Evolutionary conservation across 2,329 filamentous ascomycete genomes (phyloP), one percentile per base, ranked within the genome.

Genomic region (Tolypocladium ovalisporum): DNA sequence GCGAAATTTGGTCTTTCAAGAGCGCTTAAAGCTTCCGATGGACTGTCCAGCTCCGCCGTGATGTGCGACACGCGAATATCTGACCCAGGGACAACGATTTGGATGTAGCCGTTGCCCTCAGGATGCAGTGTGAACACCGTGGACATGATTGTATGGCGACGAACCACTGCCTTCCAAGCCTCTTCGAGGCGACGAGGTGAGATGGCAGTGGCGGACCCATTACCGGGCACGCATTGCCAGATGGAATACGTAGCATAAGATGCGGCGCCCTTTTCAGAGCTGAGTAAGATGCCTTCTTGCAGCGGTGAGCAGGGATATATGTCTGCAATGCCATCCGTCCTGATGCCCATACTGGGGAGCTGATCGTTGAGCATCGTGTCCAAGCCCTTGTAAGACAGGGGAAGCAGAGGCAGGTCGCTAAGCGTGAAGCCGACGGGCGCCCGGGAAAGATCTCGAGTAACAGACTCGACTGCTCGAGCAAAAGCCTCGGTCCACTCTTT

Each of bases 291-390:
- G 4, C 71, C 72, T 1, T 66, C 64, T 49, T 75, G 73, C 59
- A 73, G 67, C 0, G 71, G 70, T 0, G 72, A 72, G 56, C 70
- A 73, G 1, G 73, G 73, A 24, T 71, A 75, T 9, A 61, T 55
- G 47, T 58, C 57, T 17, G 49, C 54, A 6, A 61, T 42, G 10
- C 47, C 36, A 2, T 49, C 24, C 10, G 58, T 49, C 44, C 54
- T 39, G 17, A 62, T 57, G 1, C 51, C 54, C 36, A 58, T 56
- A 15, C 29, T 24, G 12, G 57, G 57, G 5, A 58, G 51, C 40
- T 59, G 56, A 12, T 58, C 47, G n/a, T 10, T 15, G 32, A 55
- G 13, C 34, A 59, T 8, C 24, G 47, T 44, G 19, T 58, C 56
- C 29, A 59, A 42, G 22, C 58, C 58, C 1, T 19, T 12, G 27